Percentiles rank a stretch among this genome's conserved stretches.
These are phyloP conservation scores for Mixia osmundae DNA, from an alignment of 1,284 basidiomycete genomes.

Conservation along the genomic window DNA sequence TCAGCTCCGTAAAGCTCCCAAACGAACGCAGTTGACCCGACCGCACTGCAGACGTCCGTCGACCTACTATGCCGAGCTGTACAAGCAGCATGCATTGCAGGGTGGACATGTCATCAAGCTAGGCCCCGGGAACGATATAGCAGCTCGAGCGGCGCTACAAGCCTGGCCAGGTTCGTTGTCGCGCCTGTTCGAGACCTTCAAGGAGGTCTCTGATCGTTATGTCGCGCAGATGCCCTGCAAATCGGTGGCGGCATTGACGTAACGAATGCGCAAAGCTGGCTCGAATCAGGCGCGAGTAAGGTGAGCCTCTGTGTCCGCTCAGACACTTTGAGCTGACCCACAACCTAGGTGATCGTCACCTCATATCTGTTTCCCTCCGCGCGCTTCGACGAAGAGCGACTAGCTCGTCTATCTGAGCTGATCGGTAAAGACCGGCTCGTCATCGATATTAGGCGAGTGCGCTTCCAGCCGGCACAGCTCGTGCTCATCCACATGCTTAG, in stretches of 20 bases:
- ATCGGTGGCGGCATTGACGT: conserved; percentile 80
- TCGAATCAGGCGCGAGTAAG: conserved; percentile 75
- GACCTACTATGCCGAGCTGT: conserved; percentile 56
- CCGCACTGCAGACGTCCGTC: conserved; percentile 42
- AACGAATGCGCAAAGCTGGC: conserved; percentile 59
- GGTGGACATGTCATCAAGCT: conserved; percentile 97
- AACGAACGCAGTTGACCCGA: not conserved
- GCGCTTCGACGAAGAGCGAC: conserved; percentile 49
- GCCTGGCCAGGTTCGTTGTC: conserved; percentile 50
- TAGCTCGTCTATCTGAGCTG: conserved; percentile 37
- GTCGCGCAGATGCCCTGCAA: conserved; percentile 57
- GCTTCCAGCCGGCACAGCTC: not conserved
- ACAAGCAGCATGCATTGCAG: conserved; percentile 39
- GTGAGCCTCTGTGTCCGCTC: conserved; percentile 25
- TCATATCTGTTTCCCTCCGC: conserved; percentile 74
- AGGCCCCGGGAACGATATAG: conserved; percentile 61
- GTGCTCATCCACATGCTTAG: conserved; percentile 25
- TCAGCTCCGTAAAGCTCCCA: conserved; percentile 22
- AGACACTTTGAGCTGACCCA: not conserved
- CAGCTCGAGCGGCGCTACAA: conserved; percentile 53
- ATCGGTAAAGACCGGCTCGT: conserved; percentile 75
- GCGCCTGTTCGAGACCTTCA: too few species aligned
- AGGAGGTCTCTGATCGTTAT: too few species aligned
- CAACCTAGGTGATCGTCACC: conserved; percentile 72
- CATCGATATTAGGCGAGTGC: conserved; percentile 65